A percentile compares a stretch with the other conserved stretches of the same genome.
phyloP scores from a whole-genome alignment of 495 filamentous ascomycete genomes.

The Xeromyces bisporus region DNA sequence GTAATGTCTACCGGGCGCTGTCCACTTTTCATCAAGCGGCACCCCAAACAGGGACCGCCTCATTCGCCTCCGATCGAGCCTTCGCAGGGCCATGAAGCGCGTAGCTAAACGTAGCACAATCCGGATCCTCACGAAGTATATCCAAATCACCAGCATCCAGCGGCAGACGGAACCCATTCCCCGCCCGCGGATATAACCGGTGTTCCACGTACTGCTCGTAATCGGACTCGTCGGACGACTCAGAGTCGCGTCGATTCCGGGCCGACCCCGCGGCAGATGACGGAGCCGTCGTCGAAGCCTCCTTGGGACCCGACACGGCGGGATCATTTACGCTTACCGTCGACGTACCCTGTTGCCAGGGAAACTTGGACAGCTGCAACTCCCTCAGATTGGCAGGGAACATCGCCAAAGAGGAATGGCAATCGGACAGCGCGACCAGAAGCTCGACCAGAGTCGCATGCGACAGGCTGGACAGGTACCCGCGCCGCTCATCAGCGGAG shows the following conservation, averaged over 20 bases:
- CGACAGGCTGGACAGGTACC: slow-evolving; percentile 25
- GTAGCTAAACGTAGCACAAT: slow-evolving; percentile 30
- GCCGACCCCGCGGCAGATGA: background rate
- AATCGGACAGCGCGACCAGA: slow-evolving; percentile 16
- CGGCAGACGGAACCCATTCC: slow-evolving; percentile 30
- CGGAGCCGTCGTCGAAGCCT: background rate
- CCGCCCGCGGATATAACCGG: slow-evolving; percentile 49
- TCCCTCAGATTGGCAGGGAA: slow-evolving; percentile 20
- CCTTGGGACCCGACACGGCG: background rate
- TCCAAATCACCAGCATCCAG: slow-evolving; percentile 19
- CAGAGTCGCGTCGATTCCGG: background rate
- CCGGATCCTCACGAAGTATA: slow-evolving; percentile 26
- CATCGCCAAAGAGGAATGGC: slow-evolving; percentile 20
- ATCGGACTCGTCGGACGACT: slow-evolving; percentile 13
- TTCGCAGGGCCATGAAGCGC: slow-evolving; percentile 12
- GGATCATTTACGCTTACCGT: slow-evolving; percentile 3
- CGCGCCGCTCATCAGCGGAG: slow-evolving; percentile 17
- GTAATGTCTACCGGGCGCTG: too few relatives aligned
- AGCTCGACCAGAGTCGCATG: slow-evolving; percentile 26
- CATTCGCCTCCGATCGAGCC: slow-evolving; percentile 2
- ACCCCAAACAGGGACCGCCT: slow-evolving; percentile 1
- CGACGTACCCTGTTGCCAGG: slow-evolving; percentile 1
- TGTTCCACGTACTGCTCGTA: slow-evolving; percentile 28
- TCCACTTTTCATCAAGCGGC: background rate
- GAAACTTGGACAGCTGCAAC: slow-evolving; percentile 11